Base-by-base conservation (phyloP, 2,329 filamentous ascomycete species). In the Zymoseptoria tritici region DNA sequence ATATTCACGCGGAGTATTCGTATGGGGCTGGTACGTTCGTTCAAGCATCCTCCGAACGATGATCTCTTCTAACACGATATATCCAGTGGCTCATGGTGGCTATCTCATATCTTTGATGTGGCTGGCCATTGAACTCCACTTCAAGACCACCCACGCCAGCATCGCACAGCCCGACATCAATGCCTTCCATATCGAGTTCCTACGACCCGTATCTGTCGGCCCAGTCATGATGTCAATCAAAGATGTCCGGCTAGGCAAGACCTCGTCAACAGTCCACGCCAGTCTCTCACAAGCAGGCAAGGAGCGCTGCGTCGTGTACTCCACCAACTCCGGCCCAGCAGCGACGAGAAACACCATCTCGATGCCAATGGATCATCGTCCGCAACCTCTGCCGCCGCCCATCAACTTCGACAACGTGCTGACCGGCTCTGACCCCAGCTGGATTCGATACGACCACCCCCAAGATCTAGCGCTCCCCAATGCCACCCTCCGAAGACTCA, bases 71-170 rank as follows among this genome's bases (percentile, higher is more conserved):
- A 21, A 21, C 26, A 54, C 29, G 49, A 21, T 9, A 3, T 26
- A 9, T 4, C 22, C 61, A 53, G 64, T 60, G 19, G 63, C 63
- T 16, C 64, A 66, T 52, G 64, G 64, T 13, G 64, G 64, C 16
- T 61, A 60, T 20, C 56, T 64, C 9, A 53, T 65, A 55, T 46
- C 54, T 57, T 22, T 62, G 49, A 50, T 60, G 26, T 62, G 54
- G 56, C 57, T 60, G 49, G 57, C 56, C 49, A 57, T 65, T 9
- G 52, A 46, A 4, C 19, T 56, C 2, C 64, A 65, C 26, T 64
- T 62, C 54, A 46, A 46, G 5, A 64, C 60, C 1, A 61, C 64
- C 13, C 56, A 62, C 7, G 46, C 57, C 2, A 55, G 46, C 5
- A 56, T 58, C 51, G 49, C 57, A 20, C 63, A 66, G 49, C 60